Base-by-base conservation (phyloP, 768 basidiomycete species). In the Pilatotrama ljubarskyi region DNA sequence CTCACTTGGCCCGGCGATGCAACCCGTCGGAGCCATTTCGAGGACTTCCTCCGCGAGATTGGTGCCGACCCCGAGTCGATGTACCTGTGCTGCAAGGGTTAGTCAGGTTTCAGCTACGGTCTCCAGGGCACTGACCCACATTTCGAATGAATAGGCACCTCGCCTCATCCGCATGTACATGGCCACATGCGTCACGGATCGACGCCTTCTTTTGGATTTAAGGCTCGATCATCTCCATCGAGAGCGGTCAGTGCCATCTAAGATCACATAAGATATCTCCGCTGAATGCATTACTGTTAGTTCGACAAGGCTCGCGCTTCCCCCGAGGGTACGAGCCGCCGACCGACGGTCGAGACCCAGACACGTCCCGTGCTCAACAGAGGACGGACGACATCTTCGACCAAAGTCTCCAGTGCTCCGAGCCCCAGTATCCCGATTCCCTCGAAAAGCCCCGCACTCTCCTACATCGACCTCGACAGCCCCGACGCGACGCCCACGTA, bases 391-490 rank as follows among this genome's bases (percentile, higher is more conserved):
- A 35, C 55, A 35, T 58, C 61, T 13, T 43, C 51, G 14, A 22
- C 55, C 10, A 52, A 24, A 32, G 46, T 41, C 6, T 49, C 51
- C 13, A 50, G 51, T 14, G 17, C 41, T 2, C 50, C 38, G 54
- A 56, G n/a, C 20, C 44, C 40, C 26, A 25, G 42, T 8, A 26
- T 57, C 17, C 55, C 51, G 18, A 22, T 56, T 43, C 22, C 55
- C 4, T 60, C 62, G 22, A 70, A 70, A 36, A 60, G 62, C n/a
- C 59, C 61, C 4, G 60, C 69, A 1, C 35, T 62, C 10, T 62
- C 63, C 15, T 48, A 49, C 32, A 51, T 70, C 44, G 61, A 67
- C 44, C 55, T 64, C 38, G 51, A 68, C 43, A 57, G 29, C 53
- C 64, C 66, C 56, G 61, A 59, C 51, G 63, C 66, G 22, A 49